A percentile compares a stretch with the other conserved stretches of the same genome.
Evolutionary conservation across 83 land plant species (phyloP).

Genomic region (Thuja plicata): DNA sequence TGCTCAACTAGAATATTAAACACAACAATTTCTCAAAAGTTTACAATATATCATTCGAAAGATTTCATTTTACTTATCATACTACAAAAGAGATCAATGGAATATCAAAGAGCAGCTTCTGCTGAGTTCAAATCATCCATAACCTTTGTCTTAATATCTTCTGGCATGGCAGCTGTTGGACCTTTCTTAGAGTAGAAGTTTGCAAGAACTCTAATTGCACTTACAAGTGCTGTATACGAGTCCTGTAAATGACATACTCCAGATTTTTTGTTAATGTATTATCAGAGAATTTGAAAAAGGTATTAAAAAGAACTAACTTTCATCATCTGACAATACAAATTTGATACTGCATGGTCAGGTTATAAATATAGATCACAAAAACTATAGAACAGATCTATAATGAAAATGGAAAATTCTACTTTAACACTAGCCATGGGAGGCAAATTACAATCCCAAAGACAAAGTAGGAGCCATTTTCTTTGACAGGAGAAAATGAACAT

Average conservation of each 20-base stretch:
- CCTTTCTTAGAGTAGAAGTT: constrained; percentile 79
- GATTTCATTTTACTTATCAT: neutral
- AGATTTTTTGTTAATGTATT: neutral
- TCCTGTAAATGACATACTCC: constrained; percentile 38
- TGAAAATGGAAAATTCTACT: neutral
- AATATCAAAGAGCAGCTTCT: constrained; percentile 50
- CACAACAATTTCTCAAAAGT: neutral
- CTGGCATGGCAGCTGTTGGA: constrained; percentile 73
- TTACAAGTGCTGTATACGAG: constrained; percentile 60
- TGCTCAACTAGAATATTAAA: neutral
- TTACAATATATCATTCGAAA: neutral
- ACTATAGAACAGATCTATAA: neutral
- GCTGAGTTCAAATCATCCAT: constrained; percentile 57
- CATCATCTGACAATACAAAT: neutral
- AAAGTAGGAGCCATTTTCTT: neutral
- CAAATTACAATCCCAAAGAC: neutral
- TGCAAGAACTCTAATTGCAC: constrained; percentile 71
- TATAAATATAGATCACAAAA: neutral
- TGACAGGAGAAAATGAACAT: neutral
- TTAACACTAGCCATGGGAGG: neutral
- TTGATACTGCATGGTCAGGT: neutral
- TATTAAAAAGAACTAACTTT: neutral
- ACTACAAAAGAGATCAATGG: neutral
- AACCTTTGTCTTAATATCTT: constrained; percentile 66
- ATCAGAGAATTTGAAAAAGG: neutral